Evolutionary conservation across 441 rosid genomes (phyloP).

Genomic region (Breynia disticha): DNA sequence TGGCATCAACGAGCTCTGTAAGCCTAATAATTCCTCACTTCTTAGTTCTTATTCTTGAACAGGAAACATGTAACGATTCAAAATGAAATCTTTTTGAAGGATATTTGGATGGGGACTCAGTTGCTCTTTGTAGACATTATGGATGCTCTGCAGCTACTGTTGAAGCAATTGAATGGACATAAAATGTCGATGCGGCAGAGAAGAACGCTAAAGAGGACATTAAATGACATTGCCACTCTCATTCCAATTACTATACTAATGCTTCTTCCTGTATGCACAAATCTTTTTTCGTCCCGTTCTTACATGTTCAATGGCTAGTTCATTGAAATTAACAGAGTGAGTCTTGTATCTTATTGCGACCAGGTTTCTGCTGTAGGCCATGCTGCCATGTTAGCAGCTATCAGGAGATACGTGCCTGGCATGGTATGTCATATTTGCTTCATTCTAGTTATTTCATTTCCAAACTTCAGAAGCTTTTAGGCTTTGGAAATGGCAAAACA

Average conservation of each 20-base stretch:
- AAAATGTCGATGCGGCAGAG: slow-evolving; percentile 33
- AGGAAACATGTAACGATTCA: not conserved
- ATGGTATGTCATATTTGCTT: too few relatives aligned
- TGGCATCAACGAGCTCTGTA: slow-evolving; percentile 36
- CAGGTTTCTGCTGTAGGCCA: slow-evolving; percentile 65
- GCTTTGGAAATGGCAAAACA: too few relatives aligned
- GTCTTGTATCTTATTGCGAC: not conserved
- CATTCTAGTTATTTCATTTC: too few relatives aligned
- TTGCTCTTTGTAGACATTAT: slow-evolving; percentile 42
- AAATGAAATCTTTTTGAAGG: slow-evolving; percentile 25
- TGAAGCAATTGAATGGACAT: slow-evolving; percentile 34
- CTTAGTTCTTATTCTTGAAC: slow-evolving; percentile 5
- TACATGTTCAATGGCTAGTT: too few relatives aligned
- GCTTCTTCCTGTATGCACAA: slow-evolving; percentile 55
- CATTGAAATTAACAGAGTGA: not conserved
- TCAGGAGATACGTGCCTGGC: slow-evolving; percentile 43
- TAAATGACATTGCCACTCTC: slow-evolving; percentile 43
- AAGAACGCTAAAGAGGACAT: slow-evolving; percentile 37
- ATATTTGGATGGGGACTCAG: slow-evolving; percentile 51
- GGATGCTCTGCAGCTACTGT: slow-evolving; percentile 34
- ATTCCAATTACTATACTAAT: slow-evolving; percentile 52
- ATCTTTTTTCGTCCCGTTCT: not conserved
- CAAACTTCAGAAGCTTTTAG: too few relatives aligned
- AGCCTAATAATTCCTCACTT: slow-evolving; percentile 15
- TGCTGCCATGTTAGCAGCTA: slow-evolving; percentile 51